Percentiles rank a stretch among this genome's conserved stretches.
phyloP scores from a whole-genome alignment of 1,284 basidiomycete species.

The Sphagnurus paluster region DNA sequence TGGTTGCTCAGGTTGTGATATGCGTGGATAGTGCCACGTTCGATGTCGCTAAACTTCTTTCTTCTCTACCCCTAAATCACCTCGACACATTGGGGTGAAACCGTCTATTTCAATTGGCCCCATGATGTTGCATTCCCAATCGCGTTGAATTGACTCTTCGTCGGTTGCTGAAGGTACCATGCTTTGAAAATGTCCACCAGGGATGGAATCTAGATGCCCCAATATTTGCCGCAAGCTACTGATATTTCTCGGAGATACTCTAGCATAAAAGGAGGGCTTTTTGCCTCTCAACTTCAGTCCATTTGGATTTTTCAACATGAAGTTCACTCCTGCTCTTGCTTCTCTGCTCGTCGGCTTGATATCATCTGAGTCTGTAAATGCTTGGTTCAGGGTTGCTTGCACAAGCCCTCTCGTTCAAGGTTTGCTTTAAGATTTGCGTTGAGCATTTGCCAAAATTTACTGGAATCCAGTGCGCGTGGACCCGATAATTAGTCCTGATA shows the following conservation, averaged over 20 bases:
- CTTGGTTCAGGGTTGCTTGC: conserved; percentile 44
- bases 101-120: conserved; percentile 5
- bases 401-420: conserved; percentile 39
- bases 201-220: background rate
- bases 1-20: no score
- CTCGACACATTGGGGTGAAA: conserved; percentile 2
- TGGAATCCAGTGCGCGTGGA: conserved; percentile 41
- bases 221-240: background rate
- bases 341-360: conserved; percentile 15
- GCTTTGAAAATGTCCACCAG: no score
- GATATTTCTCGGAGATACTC: background rate
- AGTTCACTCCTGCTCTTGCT: conserved; percentile 9
- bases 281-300: background rate
- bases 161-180: no score
- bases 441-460: background rate
- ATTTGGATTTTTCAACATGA: conserved; percentile 10
- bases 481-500: conserved; percentile 42
- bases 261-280: conserved; percentile 7
- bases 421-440: conserved; percentile 2
- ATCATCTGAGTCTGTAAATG: conserved; percentile 24
- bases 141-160: no score
- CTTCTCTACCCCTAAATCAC: conserved; percentile 6
- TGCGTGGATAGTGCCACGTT: no score
- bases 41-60: background rate
- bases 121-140: conserved; percentile 2